Percentiles rank a stretch among this genome's conserved stretches.
These are phyloP conservation scores for Boletus barrowsii DNA, from an alignment of 768 basidiomycete species.

Conservation along the genomic window DNA sequence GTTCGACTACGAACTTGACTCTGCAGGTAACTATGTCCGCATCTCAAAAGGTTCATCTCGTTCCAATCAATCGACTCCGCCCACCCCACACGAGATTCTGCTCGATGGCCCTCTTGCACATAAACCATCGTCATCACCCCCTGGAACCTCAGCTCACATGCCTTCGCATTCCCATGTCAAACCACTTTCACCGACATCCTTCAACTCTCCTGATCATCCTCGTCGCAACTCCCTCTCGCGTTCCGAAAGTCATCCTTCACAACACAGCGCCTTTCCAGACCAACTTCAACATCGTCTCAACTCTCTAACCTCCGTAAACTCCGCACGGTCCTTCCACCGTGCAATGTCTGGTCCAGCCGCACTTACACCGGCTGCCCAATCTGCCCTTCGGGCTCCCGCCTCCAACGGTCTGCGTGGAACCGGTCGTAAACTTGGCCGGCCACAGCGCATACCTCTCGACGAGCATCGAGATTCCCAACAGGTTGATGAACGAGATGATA, in stretches of 20 bases:
- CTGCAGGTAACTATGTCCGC: constrained; percentile 44
- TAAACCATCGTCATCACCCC: constrained; percentile 27
- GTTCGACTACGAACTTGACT: constrained; percentile 45
- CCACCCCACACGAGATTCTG: constrained; percentile 38
- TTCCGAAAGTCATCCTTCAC: constrained; percentile 60
- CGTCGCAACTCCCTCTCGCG: constrained; percentile 56
- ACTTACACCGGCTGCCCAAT: constrained; percentile 30
- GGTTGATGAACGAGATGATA: constrained; percentile 36
- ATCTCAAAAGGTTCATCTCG: constrained; percentile 43
- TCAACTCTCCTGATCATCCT: constrained; percentile 38
- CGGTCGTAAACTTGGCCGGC: constrained; percentile 33
- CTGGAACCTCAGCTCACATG: constrained; percentile 16
- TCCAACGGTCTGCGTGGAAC: constrained; percentile 35
- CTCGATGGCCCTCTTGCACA: constrained; percentile 23
- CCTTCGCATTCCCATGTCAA: constrained; percentile 22
- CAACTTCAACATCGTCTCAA: constrained; percentile 31
- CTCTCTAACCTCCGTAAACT: constrained; percentile 15
- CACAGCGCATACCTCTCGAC: constrained; percentile 38
- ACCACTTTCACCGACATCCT: constrained; percentile 34
- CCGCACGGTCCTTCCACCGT: constrained; percentile 60
- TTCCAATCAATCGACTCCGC: constrained; percentile 37
- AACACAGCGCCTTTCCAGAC: constrained; percentile 32
- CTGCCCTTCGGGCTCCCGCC: constrained; percentile 26
- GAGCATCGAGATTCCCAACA: constrained; percentile 32
- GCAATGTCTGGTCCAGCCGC: constrained; percentile 58